Evolutionary conservation across 192 early-diverging fungal species (phyloP), one percentile per base, ranked within the genome.

Genomic region (Rhizoclosmatium sp.): DNA sequence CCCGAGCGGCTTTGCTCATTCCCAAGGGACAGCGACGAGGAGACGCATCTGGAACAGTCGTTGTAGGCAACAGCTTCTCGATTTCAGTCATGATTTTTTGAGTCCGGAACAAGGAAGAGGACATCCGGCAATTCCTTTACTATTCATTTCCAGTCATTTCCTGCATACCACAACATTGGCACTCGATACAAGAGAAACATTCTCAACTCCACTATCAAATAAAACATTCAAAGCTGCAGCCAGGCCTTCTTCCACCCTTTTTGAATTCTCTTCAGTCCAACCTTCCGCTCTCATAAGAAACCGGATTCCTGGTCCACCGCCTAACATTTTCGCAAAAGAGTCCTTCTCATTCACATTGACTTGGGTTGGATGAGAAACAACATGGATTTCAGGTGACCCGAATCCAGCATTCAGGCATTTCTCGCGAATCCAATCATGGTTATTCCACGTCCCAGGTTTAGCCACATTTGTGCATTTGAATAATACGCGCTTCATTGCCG

Each of bases 301-400:
- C 19, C 47, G 67, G 9, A 71, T 66, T 9, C 77, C 59, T 3
- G 77, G 77, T 39, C 77, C 77, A 3, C 58, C 51, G 4, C 19
- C 47, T 2, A 77, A 40, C 49, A 66, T 66, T 21, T n/a, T 14
- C 62, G 44, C 75, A 67, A 77, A 77, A 10, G 16, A 14, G 47
- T 49, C 64, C 12, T 47, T 19, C 40, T 77, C 75, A 3, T 12
- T 9, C 16, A 14, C 23, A 19, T 40, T 2, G 16, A 77, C 44
- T 42, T 10, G 44, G 10, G 48, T 47, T 45, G 47, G 21, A 40
- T 68, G 75, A 16, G 65, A 23, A 2, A 16, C 39, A 31, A 47
- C 51, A 41, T 31, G 47, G n/a, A 54, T 47, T 49, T 68, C 14
- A 9, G 48, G 21, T 4, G 39, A 3, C 12, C 14, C n/a, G 47